Percentiles rank a stretch among this genome's conserved stretches.
These are phyloP conservation scores for Theobroma grandiflorum DNA, from an alignment of 441 rosid species.

Conservation along the genomic window DNA sequence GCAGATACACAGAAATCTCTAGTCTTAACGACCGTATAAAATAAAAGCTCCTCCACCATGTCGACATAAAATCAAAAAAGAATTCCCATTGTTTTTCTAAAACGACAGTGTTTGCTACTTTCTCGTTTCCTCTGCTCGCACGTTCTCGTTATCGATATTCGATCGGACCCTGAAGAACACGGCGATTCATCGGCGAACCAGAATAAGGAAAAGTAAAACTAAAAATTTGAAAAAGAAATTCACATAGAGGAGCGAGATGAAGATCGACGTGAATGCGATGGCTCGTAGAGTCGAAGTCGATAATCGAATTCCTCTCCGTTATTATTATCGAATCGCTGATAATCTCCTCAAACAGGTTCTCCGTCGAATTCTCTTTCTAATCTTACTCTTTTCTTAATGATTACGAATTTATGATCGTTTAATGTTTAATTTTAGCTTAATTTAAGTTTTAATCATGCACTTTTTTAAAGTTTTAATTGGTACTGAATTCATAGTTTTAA, in stretches of 20 bases:
- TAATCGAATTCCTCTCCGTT: slow-evolving; percentile 78
- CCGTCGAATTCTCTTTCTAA: neutral
- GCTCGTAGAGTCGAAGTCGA: slow-evolving; percentile 82
- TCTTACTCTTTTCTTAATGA: neutral
- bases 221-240: neutral
- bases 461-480: slow-evolving; percentile 1
- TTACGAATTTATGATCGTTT: slow-evolving; percentile 9
- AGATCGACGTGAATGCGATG: slow-evolving; percentile 63
- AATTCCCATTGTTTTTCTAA: neutral
- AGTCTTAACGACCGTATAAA: neutral
- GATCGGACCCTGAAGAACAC: slow-evolving; percentile 8
- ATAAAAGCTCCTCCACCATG: neutral
- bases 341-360: slow-evolving; percentile 87
- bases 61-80: neutral
- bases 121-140: slow-evolving; percentile 16
- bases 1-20: neutral
- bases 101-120: slow-evolving; percentile 16
- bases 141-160: neutral
- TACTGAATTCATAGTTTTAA: neutral
- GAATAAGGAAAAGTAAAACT: slow-evolving; percentile 7
- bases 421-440: neutral
- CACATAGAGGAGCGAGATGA: slow-evolving; percentile 46
- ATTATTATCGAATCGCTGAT: slow-evolving; percentile 88
- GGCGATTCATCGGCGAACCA: slow-evolving; percentile 22
- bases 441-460: neutral